Conservation (phyloP, 2,329 filamentous ascomycete genomes). For the Scorias spongiosa region DNA sequence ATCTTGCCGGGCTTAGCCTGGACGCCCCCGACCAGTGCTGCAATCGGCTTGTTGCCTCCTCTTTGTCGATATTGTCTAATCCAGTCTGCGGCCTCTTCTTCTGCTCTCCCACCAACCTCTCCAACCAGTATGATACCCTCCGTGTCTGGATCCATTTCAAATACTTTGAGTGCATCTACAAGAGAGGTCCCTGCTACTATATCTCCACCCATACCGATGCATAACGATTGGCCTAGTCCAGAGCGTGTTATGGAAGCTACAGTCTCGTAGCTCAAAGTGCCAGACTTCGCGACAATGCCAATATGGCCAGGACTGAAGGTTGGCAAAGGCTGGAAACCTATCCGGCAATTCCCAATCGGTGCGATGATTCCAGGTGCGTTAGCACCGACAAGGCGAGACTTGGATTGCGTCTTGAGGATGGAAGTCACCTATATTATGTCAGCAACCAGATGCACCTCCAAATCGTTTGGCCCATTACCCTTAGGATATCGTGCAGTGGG, state of each 20-base stretch:
- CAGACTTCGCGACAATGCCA: conserved; percentile 66
- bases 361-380: conserved; percentile 72
- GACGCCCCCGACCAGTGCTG: conserved; percentile 54
- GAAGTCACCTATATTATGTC: conserved; percentile 41
- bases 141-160: conserved; percentile 51
- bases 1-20: conserved; percentile 47
- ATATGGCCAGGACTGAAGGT: conserved; percentile 55
- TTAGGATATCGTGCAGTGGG: conserved; percentile 61
- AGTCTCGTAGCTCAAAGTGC: conserved; percentile 66
- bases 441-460: not conserved
- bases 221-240: conserved; percentile 63
- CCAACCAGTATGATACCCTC: conserved; percentile 58
- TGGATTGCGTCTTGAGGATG: conserved; percentile 55
- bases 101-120: conserved; percentile 55
- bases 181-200: conserved; percentile 60
- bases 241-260: conserved; percentile 58
- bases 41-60: conserved; percentile 53
- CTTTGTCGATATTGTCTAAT: conserved; percentile 49
- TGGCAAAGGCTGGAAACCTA: conserved; percentile 62
- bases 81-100: conserved; percentile 60
- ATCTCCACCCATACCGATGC: conserved; percentile 66
- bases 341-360: conserved; percentile 51
- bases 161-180: conserved; percentile 52
- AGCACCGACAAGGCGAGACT: conserved; percentile 60
- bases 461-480: conserved; percentile 32